These are phyloP conservation scores for Podila epicladia DNA, from an alignment of 192 early-diverging fungal species.

Conservation along the genomic window DNA sequence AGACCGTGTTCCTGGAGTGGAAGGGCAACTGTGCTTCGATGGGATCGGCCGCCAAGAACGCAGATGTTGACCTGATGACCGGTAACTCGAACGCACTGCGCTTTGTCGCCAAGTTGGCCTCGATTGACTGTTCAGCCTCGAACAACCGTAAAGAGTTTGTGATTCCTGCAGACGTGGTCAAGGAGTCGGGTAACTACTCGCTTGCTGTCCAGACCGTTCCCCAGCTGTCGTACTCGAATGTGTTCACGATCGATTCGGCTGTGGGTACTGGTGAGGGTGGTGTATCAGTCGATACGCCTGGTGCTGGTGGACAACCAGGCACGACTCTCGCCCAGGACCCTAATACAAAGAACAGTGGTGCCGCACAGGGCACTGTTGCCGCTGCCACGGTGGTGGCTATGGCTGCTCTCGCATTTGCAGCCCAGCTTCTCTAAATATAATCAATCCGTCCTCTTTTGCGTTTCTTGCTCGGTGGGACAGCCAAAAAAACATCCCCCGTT, in stretches of 20 bases:
- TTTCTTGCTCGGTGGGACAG: too few relatives aligned
- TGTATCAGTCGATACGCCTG: background rate
- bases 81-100: constrained; percentile 14
- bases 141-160: constrained; percentile 34
- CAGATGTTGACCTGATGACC: constrained; percentile 37
- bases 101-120: constrained; percentile 34
- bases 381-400: constrained; percentile 15
- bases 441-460: too few relatives aligned
- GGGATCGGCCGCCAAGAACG: constrained; percentile 16
- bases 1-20: constrained; percentile 35
- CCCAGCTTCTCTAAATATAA: constrained; percentile 29
- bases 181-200: constrained; percentile 19
- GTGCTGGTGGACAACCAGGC: background rate
- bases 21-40: constrained; percentile 35
- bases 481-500: too few relatives aligned
- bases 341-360: background rate
- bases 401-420: constrained; percentile 25
- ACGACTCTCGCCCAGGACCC: constrained; percentile 5
- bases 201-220: constrained; percentile 31
- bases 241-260: constrained; percentile 24
- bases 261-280: background rate
- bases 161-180: constrained; percentile 18
- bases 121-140: constrained; percentile 30
- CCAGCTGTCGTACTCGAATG: constrained; percentile 26
- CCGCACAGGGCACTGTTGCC: background rate